These are phyloP conservation scores for Musa acuminata DNA, from an alignment of 176 grass and related monocot species.

Conservation along the genomic window DNA sequence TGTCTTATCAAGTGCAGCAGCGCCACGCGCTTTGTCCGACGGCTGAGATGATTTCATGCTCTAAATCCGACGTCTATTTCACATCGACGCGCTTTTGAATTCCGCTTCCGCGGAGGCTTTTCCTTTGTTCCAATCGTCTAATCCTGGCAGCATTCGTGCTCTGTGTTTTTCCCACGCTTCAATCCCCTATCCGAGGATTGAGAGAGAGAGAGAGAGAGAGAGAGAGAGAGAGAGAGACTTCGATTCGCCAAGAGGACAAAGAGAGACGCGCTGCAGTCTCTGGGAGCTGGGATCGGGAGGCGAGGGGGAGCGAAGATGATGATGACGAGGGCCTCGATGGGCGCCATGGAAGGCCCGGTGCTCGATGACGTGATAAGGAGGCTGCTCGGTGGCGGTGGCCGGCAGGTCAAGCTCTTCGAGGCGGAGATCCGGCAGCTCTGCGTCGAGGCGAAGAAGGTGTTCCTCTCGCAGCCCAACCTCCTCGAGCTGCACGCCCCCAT, in stretches of 20 bases:
- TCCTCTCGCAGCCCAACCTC: constrained; percentile 74
- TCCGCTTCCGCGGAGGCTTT: no score
- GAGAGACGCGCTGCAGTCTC: neutral
- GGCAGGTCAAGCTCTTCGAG: constrained; percentile 83
- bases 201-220: neutral
- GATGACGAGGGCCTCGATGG: constrained; percentile 16
- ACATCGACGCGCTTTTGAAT: constrained; percentile 4
- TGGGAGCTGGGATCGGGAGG: neutral
- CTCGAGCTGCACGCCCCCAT: constrained; percentile 59
- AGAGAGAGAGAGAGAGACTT: no score
- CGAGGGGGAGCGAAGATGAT: constrained; percentile 1
- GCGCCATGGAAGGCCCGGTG: constrained; percentile 7
- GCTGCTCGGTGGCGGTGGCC: constrained; percentile 13
- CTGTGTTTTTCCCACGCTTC: neutral
- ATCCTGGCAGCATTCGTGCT: neutral
- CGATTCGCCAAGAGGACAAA: neutral
- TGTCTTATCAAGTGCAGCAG: neutral
- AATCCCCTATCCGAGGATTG: neutral
- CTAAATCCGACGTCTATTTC: neutral
- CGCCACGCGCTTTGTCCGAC: neutral
- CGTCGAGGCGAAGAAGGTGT: constrained; percentile 72
- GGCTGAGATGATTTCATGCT: neutral
- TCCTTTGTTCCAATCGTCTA: neutral
- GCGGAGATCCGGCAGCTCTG: constrained; percentile 96
- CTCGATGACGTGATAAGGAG: constrained; percentile 7